Base-by-base conservation (phyloP, 768 basidiomycete species). In the Trametes gibbosa region DNA sequence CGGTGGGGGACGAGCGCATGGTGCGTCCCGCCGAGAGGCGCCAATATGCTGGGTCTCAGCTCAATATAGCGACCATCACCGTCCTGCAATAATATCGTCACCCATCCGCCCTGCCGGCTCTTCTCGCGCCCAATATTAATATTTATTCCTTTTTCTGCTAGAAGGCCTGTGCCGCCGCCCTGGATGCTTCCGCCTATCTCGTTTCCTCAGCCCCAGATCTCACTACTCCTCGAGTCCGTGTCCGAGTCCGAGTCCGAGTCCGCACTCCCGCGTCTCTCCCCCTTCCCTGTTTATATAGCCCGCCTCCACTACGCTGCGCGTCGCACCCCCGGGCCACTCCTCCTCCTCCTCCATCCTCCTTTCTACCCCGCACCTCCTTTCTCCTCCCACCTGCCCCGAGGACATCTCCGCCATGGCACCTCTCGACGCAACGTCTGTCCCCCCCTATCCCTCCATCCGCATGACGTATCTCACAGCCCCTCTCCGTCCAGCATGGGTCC, bases 401-500 rank as follows among this genome's bases (percentile, higher is more conserved):
- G 29, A 24, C 43, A 21, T 32, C 46, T 42, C 25, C 53, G 29
- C 43, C 47, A 63, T 64, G 63, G 37, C 51, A 39, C 24, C 35
- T 37, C 51, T 64, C 17, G 63, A 64, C 50, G 49, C 53, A 19
- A 61, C 63, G 63, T 64, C 5, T 16, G 60, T 56, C 2, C 23
- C 1, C 5, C 6, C 10, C 32, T 24, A 9, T 32, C 40, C 21
- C 35, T 24, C 5, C 24, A 41, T 21, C 16, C 32, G 4, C 3
- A 10, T 5, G 10, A 32, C 1, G 27, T 45, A 2, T 23, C 45
- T 50, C 41, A 47, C 25, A 53, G 40, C 6, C 5, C 32, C 6
- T 14, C 32, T 40, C 4, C 4, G 10, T 32, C 19, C 17, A 83
- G 81, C 41, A 76, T 81, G 75, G 81, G 81, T 40, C 80, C 80